phyloP scores from a whole-genome alignment of 2,329 filamentous ascomycete genomes.

The Colletotrichum sp. region DNA sequence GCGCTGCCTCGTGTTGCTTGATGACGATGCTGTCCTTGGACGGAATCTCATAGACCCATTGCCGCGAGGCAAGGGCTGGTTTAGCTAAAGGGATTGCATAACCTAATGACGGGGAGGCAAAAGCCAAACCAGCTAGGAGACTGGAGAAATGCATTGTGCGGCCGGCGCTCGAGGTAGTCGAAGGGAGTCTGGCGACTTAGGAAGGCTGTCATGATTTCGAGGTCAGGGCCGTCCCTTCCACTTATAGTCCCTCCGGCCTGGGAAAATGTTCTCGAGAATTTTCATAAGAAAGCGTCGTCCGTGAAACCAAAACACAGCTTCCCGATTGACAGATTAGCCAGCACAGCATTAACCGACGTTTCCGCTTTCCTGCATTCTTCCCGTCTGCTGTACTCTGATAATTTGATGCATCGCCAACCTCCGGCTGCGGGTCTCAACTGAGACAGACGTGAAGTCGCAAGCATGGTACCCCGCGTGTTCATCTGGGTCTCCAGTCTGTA shows the following conservation, averaged over 20 bases:
- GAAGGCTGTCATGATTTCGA: neutral
- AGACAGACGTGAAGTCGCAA: neutral
- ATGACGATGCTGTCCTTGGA: neutral
- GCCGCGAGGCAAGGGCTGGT: neutral
- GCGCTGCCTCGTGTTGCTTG: neutral
- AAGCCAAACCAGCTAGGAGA: neutral
- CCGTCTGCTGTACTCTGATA: neutral
- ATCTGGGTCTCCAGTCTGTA: neutral
- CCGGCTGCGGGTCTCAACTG: neutral
- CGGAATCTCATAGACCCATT: neutral
- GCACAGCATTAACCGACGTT: neutral
- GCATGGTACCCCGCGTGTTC: neutral
- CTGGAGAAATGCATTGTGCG: neutral
- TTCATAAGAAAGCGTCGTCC: neutral
- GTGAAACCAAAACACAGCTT: neutral
- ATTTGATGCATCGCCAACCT: neutral
- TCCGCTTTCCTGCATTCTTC: neutral
- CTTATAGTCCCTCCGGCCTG: neutral
- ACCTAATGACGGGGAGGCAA: neutral
- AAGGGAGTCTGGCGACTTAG: neutral
- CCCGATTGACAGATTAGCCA: neutral
- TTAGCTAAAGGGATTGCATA: neutral
- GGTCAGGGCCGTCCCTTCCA: neutral
- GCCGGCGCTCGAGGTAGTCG: neutral
- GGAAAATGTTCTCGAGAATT: neutral